phyloP scores from a whole-genome alignment of 2,329 filamentous ascomycete species.

The Trichoderma afroharzianum region DNA sequence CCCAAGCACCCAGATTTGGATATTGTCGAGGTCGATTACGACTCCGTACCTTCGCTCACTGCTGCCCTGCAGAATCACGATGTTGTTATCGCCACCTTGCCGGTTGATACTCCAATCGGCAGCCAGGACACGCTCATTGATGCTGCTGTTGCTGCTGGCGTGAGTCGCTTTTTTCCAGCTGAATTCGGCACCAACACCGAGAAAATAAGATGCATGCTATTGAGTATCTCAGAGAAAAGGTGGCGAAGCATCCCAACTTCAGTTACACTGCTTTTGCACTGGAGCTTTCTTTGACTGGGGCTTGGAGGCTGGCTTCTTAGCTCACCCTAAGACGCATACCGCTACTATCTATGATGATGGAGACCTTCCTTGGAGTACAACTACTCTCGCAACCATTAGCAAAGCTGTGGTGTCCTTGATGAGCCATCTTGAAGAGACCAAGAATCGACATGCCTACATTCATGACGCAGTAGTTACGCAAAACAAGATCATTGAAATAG shows the following conservation, averaged over 20 bases:
- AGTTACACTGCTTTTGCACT: not conserved
- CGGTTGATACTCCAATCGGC: not conserved
- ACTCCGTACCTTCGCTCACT: not conserved
- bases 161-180: not conserved
- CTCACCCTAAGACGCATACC: not conserved
- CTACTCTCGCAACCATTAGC: not conserved
- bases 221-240: not conserved
- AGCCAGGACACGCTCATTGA: not conserved
- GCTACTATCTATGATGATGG: not conserved
- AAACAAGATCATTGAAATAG: not conserved
- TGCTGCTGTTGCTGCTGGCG: not conserved
- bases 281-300: not conserved
- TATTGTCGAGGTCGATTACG: not conserved
- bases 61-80: not conserved
- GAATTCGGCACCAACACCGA: conserved; percentile 2
- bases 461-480: not conserved
- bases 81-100: not conserved
- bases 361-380: not conserved
- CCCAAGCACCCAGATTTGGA: not conserved
- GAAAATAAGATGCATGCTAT: not conserved
- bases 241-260: not conserved
- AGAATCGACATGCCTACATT: not conserved
- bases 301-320: not conserved
- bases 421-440: not conserved
- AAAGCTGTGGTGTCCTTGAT: not conserved